These are phyloP conservation scores for Aeminium ludgeri DNA, from an alignment of 495 filamentous ascomycete genomes.

Conservation along the genomic window DNA sequence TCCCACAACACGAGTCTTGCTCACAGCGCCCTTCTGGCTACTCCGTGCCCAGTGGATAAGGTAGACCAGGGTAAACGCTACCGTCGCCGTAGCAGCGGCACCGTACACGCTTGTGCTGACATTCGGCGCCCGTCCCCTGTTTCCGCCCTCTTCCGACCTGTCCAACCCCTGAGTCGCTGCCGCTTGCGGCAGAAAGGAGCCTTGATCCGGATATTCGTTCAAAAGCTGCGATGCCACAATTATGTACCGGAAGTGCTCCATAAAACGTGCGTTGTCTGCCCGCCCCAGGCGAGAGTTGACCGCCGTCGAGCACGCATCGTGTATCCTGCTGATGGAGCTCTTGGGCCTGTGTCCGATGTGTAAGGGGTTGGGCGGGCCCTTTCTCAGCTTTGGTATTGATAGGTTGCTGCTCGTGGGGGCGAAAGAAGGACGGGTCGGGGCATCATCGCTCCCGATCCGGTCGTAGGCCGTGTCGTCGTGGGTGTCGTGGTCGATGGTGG, in stretches of 20 bases:
- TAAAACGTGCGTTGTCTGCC: slow-evolving; percentile 69
- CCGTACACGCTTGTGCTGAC: slow-evolving; percentile 26
- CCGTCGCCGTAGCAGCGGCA: slow-evolving; percentile 33
- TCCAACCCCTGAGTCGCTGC: slow-evolving; percentile 9
- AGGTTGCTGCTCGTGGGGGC: no score
- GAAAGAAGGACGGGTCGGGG: no score
- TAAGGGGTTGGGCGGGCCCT: no score
- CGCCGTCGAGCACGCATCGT: slow-evolving; percentile 45
- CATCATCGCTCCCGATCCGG: no score
- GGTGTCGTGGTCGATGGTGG: background rate
- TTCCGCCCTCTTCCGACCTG: slow-evolving; percentile 16
- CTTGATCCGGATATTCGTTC: slow-evolving; percentile 40
- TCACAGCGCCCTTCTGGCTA: slow-evolving; percentile 29
- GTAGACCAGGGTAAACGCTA: slow-evolving; percentile 56
- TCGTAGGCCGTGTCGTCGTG: background rate
- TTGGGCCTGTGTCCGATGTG: slow-evolving; percentile 14
- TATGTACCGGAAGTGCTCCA: slow-evolving; percentile 90
- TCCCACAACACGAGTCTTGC: slow-evolving; percentile 39
- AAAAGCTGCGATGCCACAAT: slow-evolving; percentile 89
- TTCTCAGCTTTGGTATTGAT: no score
- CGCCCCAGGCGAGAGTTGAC: slow-evolving; percentile 64
- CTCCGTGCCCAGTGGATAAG: slow-evolving; percentile 50
- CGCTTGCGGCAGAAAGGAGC: slow-evolving; percentile 12
- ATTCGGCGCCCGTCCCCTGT: slow-evolving; percentile 16
- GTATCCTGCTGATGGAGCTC: slow-evolving; percentile 34